These are phyloP conservation scores for Trichophyton simii DNA, from an alignment of 2,329 filamentous ascomycete genomes.

Conservation along the genomic window DNA sequence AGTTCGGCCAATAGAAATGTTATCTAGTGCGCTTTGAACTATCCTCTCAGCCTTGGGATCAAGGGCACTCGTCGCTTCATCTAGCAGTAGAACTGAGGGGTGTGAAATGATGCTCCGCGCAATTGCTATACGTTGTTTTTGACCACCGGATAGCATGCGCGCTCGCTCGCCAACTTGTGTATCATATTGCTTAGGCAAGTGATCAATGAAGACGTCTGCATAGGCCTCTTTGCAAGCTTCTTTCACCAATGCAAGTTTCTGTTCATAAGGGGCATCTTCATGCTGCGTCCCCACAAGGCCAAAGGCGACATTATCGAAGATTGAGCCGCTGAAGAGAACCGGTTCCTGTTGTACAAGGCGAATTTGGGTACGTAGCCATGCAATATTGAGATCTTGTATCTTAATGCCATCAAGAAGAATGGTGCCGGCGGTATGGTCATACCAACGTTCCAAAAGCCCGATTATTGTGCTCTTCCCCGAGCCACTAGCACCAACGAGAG, in stretches of 20 bases:
- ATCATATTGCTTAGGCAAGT: conserved; percentile 38
- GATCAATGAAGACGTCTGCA: conserved; percentile 44
- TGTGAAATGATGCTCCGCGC: conserved; percentile 70
- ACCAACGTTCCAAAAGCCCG: conserved; percentile 42
- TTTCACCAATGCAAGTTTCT: conserved; percentile 13
- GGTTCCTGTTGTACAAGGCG: conserved; percentile 80
- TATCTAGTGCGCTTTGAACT: conserved; percentile 18
- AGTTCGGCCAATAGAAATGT: conserved; percentile 14
- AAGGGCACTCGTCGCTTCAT: conserved; percentile 22
- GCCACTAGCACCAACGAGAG: conserved; percentile 51
- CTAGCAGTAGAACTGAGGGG: conserved; percentile 54
- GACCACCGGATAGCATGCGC: conserved; percentile 19
- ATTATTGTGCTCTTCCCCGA: conserved; percentile 38
- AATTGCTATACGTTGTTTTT: conserved; percentile 57
- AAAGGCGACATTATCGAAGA: conserved; percentile 62
- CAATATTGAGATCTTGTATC: conserved; percentile 60
- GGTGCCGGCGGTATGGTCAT: conserved; percentile 62
- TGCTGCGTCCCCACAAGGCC: conserved; percentile 39
- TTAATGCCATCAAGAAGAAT: conserved; percentile 66
- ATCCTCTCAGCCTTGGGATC: conserved; percentile 18
- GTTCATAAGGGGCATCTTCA: conserved; percentile 13
- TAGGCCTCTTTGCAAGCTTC: conserved; percentile 46
- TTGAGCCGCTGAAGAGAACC: conserved; percentile 67
- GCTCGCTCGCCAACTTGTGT: conserved; percentile 48
- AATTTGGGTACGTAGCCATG: conserved; percentile 66